Evolutionary conservation across 176 grass and related monocot species (phyloP), one percentile per base, ranked within the genome.

Genomic region (Triticum turgidum): DNA sequence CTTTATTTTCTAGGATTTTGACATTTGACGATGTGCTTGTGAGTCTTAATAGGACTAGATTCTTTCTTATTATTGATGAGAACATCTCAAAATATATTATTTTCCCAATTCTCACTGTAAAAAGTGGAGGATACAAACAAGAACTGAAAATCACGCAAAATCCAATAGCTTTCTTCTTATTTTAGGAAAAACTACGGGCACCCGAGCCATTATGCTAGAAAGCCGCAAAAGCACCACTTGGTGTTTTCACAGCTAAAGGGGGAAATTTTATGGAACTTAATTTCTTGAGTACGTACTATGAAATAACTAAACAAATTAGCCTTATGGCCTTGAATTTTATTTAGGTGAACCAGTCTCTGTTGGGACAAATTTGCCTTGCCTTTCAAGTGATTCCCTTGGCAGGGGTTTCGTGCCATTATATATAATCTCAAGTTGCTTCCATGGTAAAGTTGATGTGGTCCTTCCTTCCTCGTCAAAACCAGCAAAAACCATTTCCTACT

Each of bases 381-480:
- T 80, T 24, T 41, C 22, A 32, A 65, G 38, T 7, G 65, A 47
- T 32, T 80, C 80, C 51, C 14, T 77, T 4, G 62, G 51, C 38
- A 27, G 52, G 29, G 11, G 83, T 59, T 84, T 79, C 69, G 27
- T 22, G 45, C 51, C 6, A 35, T 61, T 52, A 52, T 18, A 52
- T 61, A 69, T 21, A 27, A 82, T 82, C 38, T 52, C 20, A 49
- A 73, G 79, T 72, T 83, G 39, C 79, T 90, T 79, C 18, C 54
- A 22, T 32, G 22, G 72, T 66, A 83, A 83, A 73, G 42, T 56
- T 73, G 80, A 47, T 70, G 34, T 11, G 18, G 45, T 18, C 69
- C 34, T 25, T 45, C 20, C 27, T 14, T 69, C 24, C 65, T 32
- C 45, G 11, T 66, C 34, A 44, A 71, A 82, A 86, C 72, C 18